A percentile compares a stretch with the other conserved stretches of the same genome.
These are phyloP conservation scores for Hymenotorrendiella dingleyae DNA, from an alignment of 2,329 filamentous ascomycete species.

Conservation along the genomic window DNA sequence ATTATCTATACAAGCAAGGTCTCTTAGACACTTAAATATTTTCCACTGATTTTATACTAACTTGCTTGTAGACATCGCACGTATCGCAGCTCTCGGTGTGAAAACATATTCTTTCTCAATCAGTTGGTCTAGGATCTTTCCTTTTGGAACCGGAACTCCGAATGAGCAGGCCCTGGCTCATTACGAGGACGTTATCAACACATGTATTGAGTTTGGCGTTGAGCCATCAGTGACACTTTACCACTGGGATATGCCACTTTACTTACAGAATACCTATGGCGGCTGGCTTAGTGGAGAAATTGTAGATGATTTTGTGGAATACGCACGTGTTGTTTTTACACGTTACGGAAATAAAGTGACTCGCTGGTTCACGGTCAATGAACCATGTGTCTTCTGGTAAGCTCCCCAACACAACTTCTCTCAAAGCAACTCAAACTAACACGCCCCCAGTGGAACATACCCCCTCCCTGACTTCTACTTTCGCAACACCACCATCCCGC, in stretches of 20 bases:
- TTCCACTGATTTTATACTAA: too few species aligned
- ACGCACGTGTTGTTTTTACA: conserved; percentile 44
- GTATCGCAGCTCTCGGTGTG: conserved; percentile 45
- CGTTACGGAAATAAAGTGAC: conserved; percentile 46
- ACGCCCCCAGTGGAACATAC: conserved; percentile 2
- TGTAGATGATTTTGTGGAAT: conserved; percentile 44
- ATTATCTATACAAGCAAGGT: conserved; percentile 51
- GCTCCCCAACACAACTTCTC: neutral
- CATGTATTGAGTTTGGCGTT: conserved; percentile 44
- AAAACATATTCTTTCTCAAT: conserved; percentile 48
- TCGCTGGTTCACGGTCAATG: conserved; percentile 48
- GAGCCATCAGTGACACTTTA: conserved; percentile 41
- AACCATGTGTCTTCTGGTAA: conserved; percentile 36
- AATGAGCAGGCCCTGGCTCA: conserved; percentile 46
- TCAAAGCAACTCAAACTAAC: neutral
- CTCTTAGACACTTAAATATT: too few species aligned
- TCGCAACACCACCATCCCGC: conserved; percentile 31
- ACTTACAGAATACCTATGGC: conserved; percentile 36
- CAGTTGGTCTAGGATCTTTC: conserved; percentile 45
- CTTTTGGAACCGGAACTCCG: conserved; percentile 44
- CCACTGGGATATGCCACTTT: conserved; percentile 33
- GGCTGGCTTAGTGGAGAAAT: conserved; percentile 41
- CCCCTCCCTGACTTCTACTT: conserved; percentile 32
- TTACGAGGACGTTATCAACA: conserved; percentile 48
- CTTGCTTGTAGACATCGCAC: conserved; percentile 38